A percentile compares a stretch with the other conserved stretches of the same genome.
These are phyloP conservation scores for Cryoendolithus antarcticus DNA, from an alignment of 2,329 filamentous ascomycete genomes.

Conservation along the genomic window DNA sequence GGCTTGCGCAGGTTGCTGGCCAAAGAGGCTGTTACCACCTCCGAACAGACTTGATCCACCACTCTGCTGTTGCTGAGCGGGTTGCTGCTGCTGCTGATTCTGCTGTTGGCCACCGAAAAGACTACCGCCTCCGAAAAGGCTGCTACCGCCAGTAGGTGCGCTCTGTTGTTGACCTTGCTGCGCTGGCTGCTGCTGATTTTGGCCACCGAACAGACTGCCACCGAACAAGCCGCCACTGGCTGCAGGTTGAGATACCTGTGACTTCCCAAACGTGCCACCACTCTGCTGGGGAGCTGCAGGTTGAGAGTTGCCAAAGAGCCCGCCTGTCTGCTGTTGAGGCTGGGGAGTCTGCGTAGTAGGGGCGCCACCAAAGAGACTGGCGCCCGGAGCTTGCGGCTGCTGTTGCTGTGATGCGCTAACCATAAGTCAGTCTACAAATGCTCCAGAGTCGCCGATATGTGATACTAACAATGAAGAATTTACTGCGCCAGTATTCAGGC, in stretches of 20 bases:
- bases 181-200: no score
- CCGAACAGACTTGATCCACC: constrained; percentile 17
- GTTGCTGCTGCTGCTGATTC: constrained; percentile 1
- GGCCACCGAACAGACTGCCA: constrained; percentile 21
- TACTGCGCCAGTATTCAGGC: constrained; percentile 40
- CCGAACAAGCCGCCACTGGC: constrained; percentile 24
- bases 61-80: no score
- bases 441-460: no score
- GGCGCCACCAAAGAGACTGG: constrained; percentile 16
- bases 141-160: constrained; percentile 5
- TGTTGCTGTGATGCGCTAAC: constrained; percentile 9
- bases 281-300: no score
- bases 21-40: constrained; percentile 7
- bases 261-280: no score
- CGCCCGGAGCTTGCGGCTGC: constrained; percentile 11
- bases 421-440: no score
- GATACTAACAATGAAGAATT: constrained; percentile 26
- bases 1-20: constrained; percentile 4
- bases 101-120: constrained; percentile 10
- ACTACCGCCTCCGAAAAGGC: constrained; percentile 10
- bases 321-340: constrained; percentile 14
- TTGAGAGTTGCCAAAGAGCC: constrained; percentile 27
- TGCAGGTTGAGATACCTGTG: constrained; percentile 14
- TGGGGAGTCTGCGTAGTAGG: constrained; percentile 10
- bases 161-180: constrained; percentile 20